Evolutionary conservation across 192 early-diverging fungal species (phyloP).

Genomic region (Dissophora ornata): DNA sequence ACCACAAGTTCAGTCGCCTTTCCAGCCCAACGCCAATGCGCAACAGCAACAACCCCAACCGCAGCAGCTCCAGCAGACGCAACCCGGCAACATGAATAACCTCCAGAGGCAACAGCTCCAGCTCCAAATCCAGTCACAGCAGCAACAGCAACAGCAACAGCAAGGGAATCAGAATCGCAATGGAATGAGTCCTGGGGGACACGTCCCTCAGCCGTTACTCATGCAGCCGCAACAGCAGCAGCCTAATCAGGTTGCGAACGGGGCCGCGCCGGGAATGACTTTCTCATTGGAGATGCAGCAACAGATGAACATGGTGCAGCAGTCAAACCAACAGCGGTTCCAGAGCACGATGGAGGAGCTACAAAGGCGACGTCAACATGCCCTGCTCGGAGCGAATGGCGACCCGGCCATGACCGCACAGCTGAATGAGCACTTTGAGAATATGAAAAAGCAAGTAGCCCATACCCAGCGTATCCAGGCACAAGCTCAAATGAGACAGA

Average conservation of each 20-base stretch:
- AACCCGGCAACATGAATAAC: slow-evolving; percentile 1
- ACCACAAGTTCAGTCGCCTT: slow-evolving; percentile 6
- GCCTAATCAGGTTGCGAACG: slow-evolving; percentile 4
- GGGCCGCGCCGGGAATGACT: slow-evolving; percentile 15
- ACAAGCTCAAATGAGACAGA: slow-evolving; percentile 29
- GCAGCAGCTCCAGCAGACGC: slow-evolving; percentile 13
- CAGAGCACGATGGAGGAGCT: slow-evolving; percentile 42
- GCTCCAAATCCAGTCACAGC: slow-evolving; percentile 1
- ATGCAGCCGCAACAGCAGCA: slow-evolving; percentile 29
- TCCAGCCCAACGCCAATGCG: not conserved
- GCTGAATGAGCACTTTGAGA: slow-evolving; percentile 46
- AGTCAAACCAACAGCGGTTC: slow-evolving; percentile 35
- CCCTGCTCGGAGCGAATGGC: slow-evolving; percentile 33
- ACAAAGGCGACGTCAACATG: slow-evolving; percentile 39
- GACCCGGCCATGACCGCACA: slow-evolving; percentile 29
- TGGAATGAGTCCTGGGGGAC: slow-evolving; percentile 10
- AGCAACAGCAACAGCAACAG: slow-evolving; percentile 30
- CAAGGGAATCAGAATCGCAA: slow-evolving; percentile 33
- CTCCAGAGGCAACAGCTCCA: slow-evolving; percentile 9
- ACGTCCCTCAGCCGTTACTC: slow-evolving; percentile 9
- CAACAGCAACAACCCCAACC: slow-evolving; percentile 24
- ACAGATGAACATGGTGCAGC: slow-evolving; percentile 43
- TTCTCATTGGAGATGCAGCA: slow-evolving; percentile 37
- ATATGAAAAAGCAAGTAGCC: slow-evolving; percentile 40
- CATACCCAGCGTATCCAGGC: slow-evolving; percentile 24